Percentiles rank a stretch among this genome's conserved stretches.
phyloP scores from a whole-genome alignment of 2,329 filamentous ascomycete genomes.

The Aspergillus spinulosporus region DNA sequence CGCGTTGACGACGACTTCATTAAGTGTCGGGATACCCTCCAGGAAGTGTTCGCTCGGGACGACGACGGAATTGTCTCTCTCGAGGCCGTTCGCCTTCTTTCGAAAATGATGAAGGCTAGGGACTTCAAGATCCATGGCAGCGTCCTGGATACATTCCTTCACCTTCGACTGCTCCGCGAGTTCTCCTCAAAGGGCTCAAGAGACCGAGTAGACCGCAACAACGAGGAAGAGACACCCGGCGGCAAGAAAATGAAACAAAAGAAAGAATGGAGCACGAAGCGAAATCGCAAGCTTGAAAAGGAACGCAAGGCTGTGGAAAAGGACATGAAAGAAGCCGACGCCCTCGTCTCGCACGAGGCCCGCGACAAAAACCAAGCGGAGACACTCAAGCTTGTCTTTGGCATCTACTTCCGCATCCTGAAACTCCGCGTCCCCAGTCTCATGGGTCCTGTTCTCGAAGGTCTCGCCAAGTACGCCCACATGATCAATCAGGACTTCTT shows the following conservation, averaged over 20 bases:
- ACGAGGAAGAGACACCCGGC: slow-evolving; percentile 42
- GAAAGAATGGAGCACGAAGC: slow-evolving; percentile 85
- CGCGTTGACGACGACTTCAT: slow-evolving; percentile 71
- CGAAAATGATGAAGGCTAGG: slow-evolving; percentile 92
- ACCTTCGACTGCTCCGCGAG: slow-evolving; percentile 82
- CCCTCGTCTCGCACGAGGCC: slow-evolving; percentile 86
- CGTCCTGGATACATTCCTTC: slow-evolving; percentile 86
- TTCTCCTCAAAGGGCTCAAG: slow-evolving; percentile 81
- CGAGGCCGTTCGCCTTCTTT: slow-evolving; percentile 79
- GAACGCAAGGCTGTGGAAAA: slow-evolving; percentile 87
- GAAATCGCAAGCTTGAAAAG: slow-evolving; percentile 75
- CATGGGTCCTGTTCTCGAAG: slow-evolving; percentile 97
- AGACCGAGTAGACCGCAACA: slow-evolving; percentile 67
- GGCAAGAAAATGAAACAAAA: slow-evolving; percentile 70
- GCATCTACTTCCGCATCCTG: slow-evolving; percentile 89
- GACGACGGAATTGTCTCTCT: slow-evolving; percentile 86
- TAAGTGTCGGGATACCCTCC: slow-evolving; percentile 75
- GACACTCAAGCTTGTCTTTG: slow-evolving; percentile 93
- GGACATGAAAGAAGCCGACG: slow-evolving; percentile 90
- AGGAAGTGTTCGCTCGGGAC: slow-evolving; percentile 79
- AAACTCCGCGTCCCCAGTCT: slow-evolving; percentile 78
- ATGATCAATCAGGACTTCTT: slow-evolving; percentile 99
- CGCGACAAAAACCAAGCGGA: slow-evolving; percentile 92
- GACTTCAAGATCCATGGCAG: slow-evolving; percentile 81
- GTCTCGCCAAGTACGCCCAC: slow-evolving; percentile 88